Percentiles rank a stretch among this genome's conserved stretches.
Conservation (phyloP, 2,329 filamentous ascomycete species). For the Ceratocystis papillata region DNA sequence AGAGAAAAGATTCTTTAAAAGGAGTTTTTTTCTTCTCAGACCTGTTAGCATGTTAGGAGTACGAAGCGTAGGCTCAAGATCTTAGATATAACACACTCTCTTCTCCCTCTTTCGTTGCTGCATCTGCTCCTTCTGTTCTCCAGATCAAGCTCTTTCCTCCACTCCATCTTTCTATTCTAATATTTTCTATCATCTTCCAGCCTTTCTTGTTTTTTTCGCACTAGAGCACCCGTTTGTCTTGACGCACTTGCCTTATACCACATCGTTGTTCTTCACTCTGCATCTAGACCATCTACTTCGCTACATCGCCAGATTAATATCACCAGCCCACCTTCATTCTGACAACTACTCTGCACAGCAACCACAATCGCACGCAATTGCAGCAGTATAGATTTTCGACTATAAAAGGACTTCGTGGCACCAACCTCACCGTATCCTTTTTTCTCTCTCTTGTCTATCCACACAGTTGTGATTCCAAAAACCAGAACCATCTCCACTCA, state of each 20-base stretch:
- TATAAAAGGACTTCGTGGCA: conserved; percentile 2
- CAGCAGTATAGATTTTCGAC: neutral
- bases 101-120: conserved; percentile 6
- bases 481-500: neutral
- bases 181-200: conserved; percentile 2
- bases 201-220: conserved; percentile 12
- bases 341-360: neutral
- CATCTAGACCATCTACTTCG: neutral
- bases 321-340: neutral
- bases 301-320: neutral
- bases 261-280: neutral
- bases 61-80: neutral
- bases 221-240: conserved; percentile 14
- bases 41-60: neutral
- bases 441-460: neutral
- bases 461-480: neutral
- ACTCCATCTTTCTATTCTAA: neutral
- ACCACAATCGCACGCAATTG: neutral
- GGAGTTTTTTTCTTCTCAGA: neutral
- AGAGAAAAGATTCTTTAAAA: neutral
- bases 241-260: neutral
- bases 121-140: neutral
- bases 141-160: conserved; percentile 10
- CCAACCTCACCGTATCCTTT: neutral
- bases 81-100: conserved; percentile 14